phyloP scores from a whole-genome alignment of 2,329 filamentous ascomycete species.

The Apiospora hydei region DNA sequence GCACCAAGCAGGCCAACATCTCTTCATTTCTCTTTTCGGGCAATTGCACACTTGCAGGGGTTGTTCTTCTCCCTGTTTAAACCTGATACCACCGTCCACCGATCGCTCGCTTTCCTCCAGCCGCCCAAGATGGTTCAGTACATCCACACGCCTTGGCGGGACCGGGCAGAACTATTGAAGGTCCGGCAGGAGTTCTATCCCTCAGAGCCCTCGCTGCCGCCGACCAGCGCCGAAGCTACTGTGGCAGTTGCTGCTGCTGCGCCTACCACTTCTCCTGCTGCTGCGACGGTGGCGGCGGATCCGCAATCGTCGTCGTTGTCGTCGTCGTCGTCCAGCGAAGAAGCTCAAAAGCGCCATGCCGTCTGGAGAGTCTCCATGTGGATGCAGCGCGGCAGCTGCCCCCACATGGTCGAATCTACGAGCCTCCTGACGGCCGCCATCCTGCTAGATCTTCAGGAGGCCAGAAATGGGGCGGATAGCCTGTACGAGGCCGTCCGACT shows the following conservation, averaged over 20 bases:
- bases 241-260: not conserved
- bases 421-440: conserved; percentile 74
- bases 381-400: conserved; percentile 77
- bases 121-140: conserved; percentile 69
- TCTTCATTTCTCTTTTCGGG: conserved; percentile 9
- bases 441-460: conserved; percentile 64
- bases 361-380: conserved; percentile 69
- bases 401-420: conserved; percentile 81
- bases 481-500: conserved; percentile 69
- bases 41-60: conserved; percentile 9
- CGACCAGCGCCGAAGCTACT: conserved; percentile 19
- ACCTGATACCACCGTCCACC: not conserved
- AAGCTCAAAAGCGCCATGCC: conserved; percentile 50
- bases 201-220: conserved; percentile 31
- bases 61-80: not conserved
- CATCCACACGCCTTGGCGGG: conserved; percentile 77
- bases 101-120: not conserved
- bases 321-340: conserved; percentile 19
- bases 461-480: conserved; percentile 39
- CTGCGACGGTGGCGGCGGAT: conserved; percentile 23
- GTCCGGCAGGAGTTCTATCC: conserved; percentile 72
- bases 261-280: not conserved
- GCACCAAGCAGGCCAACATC: not conserved
- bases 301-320: conserved; percentile 25
- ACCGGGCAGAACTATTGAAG: conserved; percentile 68